Percentiles rank a stretch among this genome's conserved stretches.
These are phyloP conservation scores for Talaromyces stipitatus DNA, from an alignment of 495 filamentous ascomycete species.

Conservation along the genomic window DNA sequence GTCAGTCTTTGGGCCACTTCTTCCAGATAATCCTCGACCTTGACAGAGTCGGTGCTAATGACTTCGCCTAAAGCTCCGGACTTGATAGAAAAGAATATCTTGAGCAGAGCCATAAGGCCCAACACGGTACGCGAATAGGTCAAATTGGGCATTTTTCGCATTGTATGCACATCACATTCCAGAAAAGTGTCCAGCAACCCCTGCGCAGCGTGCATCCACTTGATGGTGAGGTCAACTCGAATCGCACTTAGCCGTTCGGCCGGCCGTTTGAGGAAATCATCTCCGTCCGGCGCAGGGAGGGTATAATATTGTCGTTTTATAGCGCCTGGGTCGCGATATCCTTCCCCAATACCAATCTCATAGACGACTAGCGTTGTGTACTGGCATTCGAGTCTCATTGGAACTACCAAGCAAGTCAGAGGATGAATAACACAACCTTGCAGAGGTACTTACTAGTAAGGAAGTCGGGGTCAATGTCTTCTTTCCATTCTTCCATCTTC, in stretches of 20 bases:
- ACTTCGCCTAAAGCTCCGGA: conserved; percentile 36
- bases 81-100: conserved; percentile 41
- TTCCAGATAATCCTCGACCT: conserved; percentile 38
- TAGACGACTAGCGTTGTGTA: conserved; percentile 40
- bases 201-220: conserved; percentile 42
- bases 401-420: conserved; percentile 14
- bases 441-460: conserved; percentile 26
- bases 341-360: conserved; percentile 42
- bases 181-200: conserved; percentile 39
- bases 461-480: conserved; percentile 26
- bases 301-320: conserved; percentile 30
- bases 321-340: conserved; percentile 42
- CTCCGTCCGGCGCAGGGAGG: conserved; percentile 28
- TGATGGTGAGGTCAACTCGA: conserved; percentile 41
- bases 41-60: conserved; percentile 32
- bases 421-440: neutral
- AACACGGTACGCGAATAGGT: conserved; percentile 37
- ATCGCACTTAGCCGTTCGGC: conserved; percentile 28
- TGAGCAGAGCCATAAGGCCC: conserved; percentile 39
- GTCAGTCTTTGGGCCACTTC: conserved; percentile 26
- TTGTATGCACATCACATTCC: conserved; percentile 25
- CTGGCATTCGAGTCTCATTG: conserved; percentile 40
- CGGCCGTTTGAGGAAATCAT: conserved; percentile 13
- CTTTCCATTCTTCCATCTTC: conserved; percentile 36
- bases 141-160: conserved; percentile 39